Conservation (phyloP, 768 basidiomycete genomes). For the Hypsizygus marmoreus region DNA sequence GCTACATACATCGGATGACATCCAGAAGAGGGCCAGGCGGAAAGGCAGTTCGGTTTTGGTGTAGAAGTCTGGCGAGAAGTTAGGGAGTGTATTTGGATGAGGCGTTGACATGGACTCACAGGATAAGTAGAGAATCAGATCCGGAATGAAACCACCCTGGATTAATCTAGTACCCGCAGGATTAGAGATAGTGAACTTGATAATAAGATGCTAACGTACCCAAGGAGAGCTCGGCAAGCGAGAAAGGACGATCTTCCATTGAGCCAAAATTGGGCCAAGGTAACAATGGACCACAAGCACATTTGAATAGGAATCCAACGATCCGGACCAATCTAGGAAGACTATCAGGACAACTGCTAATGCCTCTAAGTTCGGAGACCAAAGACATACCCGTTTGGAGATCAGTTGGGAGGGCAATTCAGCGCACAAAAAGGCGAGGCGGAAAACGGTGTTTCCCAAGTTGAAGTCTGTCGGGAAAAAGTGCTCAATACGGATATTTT, state of each 20-base stretch:
- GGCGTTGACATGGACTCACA: constrained; percentile 42
- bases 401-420: constrained; percentile 66
- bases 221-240: constrained; percentile 47
- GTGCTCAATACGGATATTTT: not conserved
- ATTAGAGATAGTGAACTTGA: too few species aligned
- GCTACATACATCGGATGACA: constrained; percentile 44
- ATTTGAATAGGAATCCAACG: constrained; percentile 66
- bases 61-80: constrained; percentile 49
- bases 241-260: constrained; percentile 54
- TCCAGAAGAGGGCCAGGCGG: constrained; percentile 59
- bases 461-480: constrained; percentile 48
- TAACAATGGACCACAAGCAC: constrained; percentile 54
- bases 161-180: too few species aligned
- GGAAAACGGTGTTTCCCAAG: constrained; percentile 55
- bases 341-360: not conserved
- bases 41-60: constrained; percentile 60
- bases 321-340: constrained; percentile 54
- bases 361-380: not conserved
- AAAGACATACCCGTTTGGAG: constrained; percentile 57
- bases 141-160: constrained; percentile 59
- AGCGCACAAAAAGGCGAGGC: constrained; percentile 51
- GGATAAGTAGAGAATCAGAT: constrained; percentile 61
- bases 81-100: not conserved
- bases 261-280: constrained; percentile 56
- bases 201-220: constrained; percentile 30